Conservation (phyloP, 257 asterid genomes). For the Sherardia arvensis region DNA sequence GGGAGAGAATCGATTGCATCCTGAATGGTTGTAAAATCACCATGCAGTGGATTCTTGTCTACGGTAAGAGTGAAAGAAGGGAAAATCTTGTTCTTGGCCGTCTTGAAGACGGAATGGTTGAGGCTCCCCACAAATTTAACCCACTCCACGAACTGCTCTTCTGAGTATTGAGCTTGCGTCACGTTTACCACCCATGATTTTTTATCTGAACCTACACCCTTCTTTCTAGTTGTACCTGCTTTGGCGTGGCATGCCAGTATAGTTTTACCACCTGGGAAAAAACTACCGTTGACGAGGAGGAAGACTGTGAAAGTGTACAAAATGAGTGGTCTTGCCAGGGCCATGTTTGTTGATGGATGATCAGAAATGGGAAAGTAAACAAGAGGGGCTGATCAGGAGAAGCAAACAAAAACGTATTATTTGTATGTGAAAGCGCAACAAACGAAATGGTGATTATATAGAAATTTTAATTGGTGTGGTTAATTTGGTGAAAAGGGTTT, state of each 20-base stretch:
- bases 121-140: conserved; percentile 63
- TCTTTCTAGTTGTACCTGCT: conserved; percentile 35
- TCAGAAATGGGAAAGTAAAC: conserved; percentile 7
- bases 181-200: conserved; percentile 22
- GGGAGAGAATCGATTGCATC: conserved; percentile 92
- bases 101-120: conserved; percentile 60
- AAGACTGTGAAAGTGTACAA: conserved; percentile 2
- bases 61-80: conserved; percentile 72
- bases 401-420: background rate
- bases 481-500: conserved; percentile 16
- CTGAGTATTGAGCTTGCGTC: conserved; percentile 51
- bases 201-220: background rate
- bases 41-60: conserved; percentile 52
- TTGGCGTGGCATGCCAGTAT: conserved; percentile 37
- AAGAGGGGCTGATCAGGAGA: background rate
- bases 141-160: conserved; percentile 79
- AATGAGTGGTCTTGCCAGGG: conserved; percentile 18
- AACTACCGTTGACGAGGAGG: conserved; percentile 18
- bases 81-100: conserved; percentile 57
- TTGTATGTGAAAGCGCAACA: conserved; percentile 12
- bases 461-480: background rate
- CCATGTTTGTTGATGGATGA: conserved; percentile 6
- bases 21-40: conserved; percentile 77
- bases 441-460: conserved; percentile 10
- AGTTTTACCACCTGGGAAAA: conserved; percentile 7